These are phyloP conservation scores for Plasmodium malariae DNA, from an alignment of 169 alveolate genomes.

Conservation along the genomic window DNA sequence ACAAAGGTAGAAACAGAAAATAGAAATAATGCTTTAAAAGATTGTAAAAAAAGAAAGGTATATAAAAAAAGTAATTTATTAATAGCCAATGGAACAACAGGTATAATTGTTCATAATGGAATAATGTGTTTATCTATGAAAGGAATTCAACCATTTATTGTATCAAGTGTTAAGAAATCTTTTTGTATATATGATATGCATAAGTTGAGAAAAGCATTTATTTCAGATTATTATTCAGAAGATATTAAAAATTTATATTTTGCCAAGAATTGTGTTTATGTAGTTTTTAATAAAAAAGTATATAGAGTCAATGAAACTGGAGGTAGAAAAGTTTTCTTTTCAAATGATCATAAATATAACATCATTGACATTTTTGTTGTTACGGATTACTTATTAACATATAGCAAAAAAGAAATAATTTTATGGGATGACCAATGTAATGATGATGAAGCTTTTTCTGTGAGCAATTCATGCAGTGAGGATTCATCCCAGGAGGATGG, in stretches of 20 bases:
- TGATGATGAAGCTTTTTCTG: background rate
- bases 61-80: conserved; percentile 47
- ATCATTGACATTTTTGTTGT: conserved; percentile 43
- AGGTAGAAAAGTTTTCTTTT: conserved; percentile 25
- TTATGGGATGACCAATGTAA: conserved; percentile 42
- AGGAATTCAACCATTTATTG: conserved; percentile 43
- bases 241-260: conserved; percentile 49
- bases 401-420: conserved; percentile 63
- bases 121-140: conserved; percentile 59
- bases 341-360: conserved; percentile 3
- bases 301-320: conserved; percentile 57
- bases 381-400: conserved; percentile 46
- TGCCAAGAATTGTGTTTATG: conserved; percentile 37
- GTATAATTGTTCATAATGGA: conserved; percentile 69
- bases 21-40: background rate
- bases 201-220: conserved; percentile 40
- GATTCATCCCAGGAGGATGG: background rate
- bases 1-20: background rate
- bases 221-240: conserved; percentile 42
- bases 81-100: conserved; percentile 59
- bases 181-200: conserved; percentile 53
- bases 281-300: conserved; percentile 40
- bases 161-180: conserved; percentile 47
- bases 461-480: conserved; percentile 7
- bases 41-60: conserved; percentile 4